Evolutionary conservation across 495 filamentous ascomycete species (phyloP).

Genomic region (Aspergillus ellipticus): DNA sequence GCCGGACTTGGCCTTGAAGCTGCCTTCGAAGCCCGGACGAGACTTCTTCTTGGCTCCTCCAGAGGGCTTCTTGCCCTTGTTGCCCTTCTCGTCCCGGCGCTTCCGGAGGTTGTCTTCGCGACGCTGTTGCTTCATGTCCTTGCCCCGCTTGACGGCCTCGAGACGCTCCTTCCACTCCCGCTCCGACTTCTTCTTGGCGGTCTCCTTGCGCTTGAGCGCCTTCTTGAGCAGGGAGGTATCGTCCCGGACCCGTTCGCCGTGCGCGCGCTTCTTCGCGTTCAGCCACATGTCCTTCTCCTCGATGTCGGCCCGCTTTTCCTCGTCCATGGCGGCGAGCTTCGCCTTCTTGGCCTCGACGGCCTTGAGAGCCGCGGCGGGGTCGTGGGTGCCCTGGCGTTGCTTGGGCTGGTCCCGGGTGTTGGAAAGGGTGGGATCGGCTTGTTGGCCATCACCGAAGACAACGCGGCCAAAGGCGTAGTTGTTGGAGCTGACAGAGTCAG

Average conservation of each 20-base stretch:
- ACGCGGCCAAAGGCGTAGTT: conserved; percentile 87
- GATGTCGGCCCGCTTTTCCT: conserved; percentile 75
- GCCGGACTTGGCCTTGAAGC: conserved; percentile 61
- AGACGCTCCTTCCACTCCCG: conserved; percentile 83
- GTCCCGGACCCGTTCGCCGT: conserved; percentile 87
- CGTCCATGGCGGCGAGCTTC: conserved; percentile 66
- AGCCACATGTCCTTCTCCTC: conserved; percentile 93
- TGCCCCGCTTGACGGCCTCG: conserved; percentile 68
- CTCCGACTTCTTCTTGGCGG: conserved; percentile 82
- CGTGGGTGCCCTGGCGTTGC: conserved; percentile 66
- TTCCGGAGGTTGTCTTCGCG: conserved; percentile 84
- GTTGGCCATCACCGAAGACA: conserved; percentile 78
- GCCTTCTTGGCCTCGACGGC: conserved; percentile 68
- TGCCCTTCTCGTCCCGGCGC: conserved; percentile 72
- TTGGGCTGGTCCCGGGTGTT: conserved; percentile 57
- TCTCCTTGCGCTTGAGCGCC: conserved; percentile 88
- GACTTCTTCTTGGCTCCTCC: conserved; percentile 58
- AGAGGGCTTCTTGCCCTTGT: conserved; percentile 53
- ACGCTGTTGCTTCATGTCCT: conserved; percentile 79
- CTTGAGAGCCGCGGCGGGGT: conserved; percentile 71
- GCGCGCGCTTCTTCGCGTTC: conserved; percentile 81
- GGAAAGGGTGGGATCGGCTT: conserved; percentile 62
- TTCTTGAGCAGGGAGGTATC: conserved; percentile 89
- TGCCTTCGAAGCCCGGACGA: conserved; percentile 88
- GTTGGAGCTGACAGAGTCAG: conserved; percentile 38